These are phyloP conservation scores for Pleurotus tuber-regium DNA, from an alignment of 768 basidiomycete genomes.

Conservation along the genomic window DNA sequence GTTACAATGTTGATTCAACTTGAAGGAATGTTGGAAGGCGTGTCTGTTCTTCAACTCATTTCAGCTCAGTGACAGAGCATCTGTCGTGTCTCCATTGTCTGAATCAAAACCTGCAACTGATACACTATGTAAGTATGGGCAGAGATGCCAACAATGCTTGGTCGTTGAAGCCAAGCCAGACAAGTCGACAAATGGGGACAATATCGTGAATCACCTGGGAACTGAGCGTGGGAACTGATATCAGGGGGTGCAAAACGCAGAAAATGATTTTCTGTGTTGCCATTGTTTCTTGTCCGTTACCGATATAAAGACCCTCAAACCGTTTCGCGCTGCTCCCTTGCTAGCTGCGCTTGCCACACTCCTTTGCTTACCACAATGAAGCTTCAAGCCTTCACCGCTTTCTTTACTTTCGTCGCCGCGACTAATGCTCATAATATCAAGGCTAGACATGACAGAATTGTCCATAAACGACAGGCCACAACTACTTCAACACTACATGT, in stretches of 20 bases:
- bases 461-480: conserved; percentile 38
- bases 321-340: not conserved
- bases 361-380: conserved; percentile 37
- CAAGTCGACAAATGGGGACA: not conserved
- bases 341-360: conserved; percentile 12
- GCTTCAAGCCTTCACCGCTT: conserved; percentile 38
- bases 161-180: conserved; percentile 3
- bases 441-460: conserved; percentile 34
- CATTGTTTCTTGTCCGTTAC: conserved; percentile 5
- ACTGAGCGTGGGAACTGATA: conserved; percentile 4
- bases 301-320: conserved; percentile 6
- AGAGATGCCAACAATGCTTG: too few species aligned
- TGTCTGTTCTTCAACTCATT: too few species aligned
- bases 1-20: too few species aligned
- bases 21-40: too few species aligned
- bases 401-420: conserved; percentile 40
- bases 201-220: too few species aligned
- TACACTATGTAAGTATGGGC: too few species aligned
- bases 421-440: conserved; percentile 34
- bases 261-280: conserved; percentile 11
- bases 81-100: too few species aligned
- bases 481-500: conserved; percentile 13
- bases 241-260: conserved; percentile 2
- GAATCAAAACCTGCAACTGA: too few species aligned
- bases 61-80: not conserved